A percentile compares a stretch with the other conserved stretches of the same genome.
Evolutionary conservation across 2,329 filamentous ascomycete genomes (phyloP).

Genomic region (Neonectria magnoliae): DNA sequence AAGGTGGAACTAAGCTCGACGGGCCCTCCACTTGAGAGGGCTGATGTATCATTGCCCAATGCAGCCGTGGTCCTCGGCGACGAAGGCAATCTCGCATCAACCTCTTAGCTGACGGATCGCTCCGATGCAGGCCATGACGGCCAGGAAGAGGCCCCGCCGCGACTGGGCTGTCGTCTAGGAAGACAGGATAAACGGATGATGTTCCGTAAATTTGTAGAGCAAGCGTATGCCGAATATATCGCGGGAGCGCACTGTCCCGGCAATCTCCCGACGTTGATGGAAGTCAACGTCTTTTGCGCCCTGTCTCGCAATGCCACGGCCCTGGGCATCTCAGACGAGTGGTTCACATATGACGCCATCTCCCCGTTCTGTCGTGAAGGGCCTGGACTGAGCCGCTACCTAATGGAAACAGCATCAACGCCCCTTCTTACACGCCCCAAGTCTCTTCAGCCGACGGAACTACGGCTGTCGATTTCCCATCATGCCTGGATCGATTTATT

Average conservation of each 20-base stretch:
- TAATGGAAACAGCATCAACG: neutral
- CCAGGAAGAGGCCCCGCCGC: neutral
- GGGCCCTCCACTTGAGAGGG: too few species aligned
- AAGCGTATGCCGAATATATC: conserved; percentile 13
- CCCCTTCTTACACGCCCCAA: neutral
- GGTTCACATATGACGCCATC: conserved; percentile 10
- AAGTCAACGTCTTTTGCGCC: conserved; percentile 14
- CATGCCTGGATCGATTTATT: conserved; percentile 27
- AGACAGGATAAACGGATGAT: neutral
- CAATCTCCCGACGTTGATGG: conserved; percentile 7
- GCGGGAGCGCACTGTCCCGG: conserved; percentile 3
- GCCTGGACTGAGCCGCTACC: conserved; percentile 1
- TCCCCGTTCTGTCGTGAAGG: conserved; percentile 14
- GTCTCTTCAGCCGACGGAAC: conserved; percentile 7
- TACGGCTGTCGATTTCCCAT: conserved; percentile 10
- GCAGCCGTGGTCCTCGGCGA: neutral
- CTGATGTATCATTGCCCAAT: neutral
- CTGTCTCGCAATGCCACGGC: conserved; percentile 4
- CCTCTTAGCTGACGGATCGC: neutral
- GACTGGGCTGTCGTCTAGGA: neutral
- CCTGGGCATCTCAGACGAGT: conserved; percentile 7
- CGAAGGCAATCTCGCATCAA: neutral
- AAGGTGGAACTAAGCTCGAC: neutral
- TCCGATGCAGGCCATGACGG: neutral
- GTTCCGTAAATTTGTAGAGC: conserved; percentile 5